Evolutionary conservation across 768 basidiomycete species (phyloP).

Genomic region (Tricholoma flavovirens): DNA sequence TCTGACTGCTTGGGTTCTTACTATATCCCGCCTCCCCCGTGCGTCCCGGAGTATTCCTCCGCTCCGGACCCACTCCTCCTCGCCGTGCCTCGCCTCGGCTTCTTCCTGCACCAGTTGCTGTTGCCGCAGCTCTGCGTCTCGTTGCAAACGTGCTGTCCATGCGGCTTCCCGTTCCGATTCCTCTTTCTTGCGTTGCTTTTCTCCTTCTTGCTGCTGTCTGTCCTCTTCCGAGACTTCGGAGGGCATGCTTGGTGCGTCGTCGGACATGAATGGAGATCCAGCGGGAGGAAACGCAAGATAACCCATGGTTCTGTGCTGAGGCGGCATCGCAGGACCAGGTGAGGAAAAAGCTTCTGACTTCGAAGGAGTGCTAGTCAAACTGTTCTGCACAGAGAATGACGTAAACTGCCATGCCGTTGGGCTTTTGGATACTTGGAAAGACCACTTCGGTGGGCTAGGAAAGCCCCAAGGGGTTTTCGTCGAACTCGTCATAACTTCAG

Average conservation of each 20-base stretch:
- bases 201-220: background rate
- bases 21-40: slow-evolving; percentile 42
- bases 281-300: slow-evolving; percentile 10
- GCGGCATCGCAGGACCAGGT: background rate
- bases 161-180: background rate
- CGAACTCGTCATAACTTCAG: background rate
- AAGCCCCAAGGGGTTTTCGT: background rate
- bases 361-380: background rate
- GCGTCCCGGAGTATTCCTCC: slow-evolving; percentile 52
- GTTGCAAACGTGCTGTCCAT: slow-evolving; percentile 4
- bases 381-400: background rate
- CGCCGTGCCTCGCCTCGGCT: slow-evolving; percentile 40
- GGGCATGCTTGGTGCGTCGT: background rate
- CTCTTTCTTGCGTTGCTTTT: slow-evolving; percentile 1
- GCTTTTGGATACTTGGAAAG: background rate
- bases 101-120: slow-evolving; percentile 26
- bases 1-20: slow-evolving; percentile 43
- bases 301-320: background rate
- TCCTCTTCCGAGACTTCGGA: background rate
- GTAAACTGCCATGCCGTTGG: background rate
- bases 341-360: background rate
- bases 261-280: background rate
- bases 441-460: background rate
- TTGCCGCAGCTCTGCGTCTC: slow-evolving; percentile 2
- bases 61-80: slow-evolving; percentile 55